Base-by-base conservation (phyloP, 2,329 filamentous ascomycete genomes). In the Aureobasidium sp. region DNA sequence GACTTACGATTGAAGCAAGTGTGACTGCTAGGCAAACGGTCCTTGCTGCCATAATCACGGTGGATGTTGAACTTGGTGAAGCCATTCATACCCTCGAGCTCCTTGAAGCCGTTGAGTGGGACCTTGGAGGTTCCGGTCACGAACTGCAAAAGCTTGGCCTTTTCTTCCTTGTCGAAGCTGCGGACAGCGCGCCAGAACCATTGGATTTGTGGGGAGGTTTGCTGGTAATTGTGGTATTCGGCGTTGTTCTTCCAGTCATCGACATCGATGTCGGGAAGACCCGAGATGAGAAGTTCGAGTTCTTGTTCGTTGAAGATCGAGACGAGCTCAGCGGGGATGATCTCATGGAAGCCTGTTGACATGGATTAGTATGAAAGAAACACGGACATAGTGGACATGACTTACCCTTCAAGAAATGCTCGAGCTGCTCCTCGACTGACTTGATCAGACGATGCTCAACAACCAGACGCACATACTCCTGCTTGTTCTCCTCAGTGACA, bases 181-280 rank as follows among this genome's bases (percentile, higher is more conserved):
- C 94, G 87, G 45, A 99, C 85, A 27, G 94, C 94, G 69, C 95
- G 88, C 94, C 94, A 99, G 84, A 99, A 99, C 94, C 94, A 99
- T 73, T 97, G 92, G 62, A 99, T 96, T 73, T 99, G 95, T 46
- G 90, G 89, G 3, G 94, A 96, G 0, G 92, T 93, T 33, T 90
- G 87, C 4, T 85, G 90, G 77, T 99, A 99, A 74, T 97, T 97
- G 75, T 97, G 93, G 69, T 99, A 97, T 71, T 99, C 95, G 2
- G 93, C 95, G 75, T 96, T 96, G 76, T 89, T 91, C 83, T 96
- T 96, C 94, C 94, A 99, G 76, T 99, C 94, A 70, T 99, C 94
- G 42, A 97, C 85, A 67, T 99, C 93, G 67, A 99, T 96, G 70
- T 99, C 94, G 1, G 94, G 94, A 55, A 99, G 81, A 71, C 94